phyloP scores from a whole-genome alignment of 2,329 filamentous ascomycete species.

The Dactylellina cionopaga region DNA sequence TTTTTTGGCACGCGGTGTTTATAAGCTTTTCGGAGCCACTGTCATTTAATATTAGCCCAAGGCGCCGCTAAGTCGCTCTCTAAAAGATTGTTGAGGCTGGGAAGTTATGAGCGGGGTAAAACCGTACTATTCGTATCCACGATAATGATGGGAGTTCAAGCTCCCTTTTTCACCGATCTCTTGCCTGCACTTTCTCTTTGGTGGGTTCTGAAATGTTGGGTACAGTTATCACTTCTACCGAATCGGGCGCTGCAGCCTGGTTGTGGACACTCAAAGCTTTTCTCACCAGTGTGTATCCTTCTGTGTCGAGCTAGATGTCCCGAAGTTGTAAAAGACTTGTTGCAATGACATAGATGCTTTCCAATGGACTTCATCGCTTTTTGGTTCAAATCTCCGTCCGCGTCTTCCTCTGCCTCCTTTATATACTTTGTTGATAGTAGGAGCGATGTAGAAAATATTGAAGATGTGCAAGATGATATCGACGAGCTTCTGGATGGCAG shows the following conservation, averaged over 20 bases:
- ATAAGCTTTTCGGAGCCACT: too few relatives aligned
- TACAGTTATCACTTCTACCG: constrained; percentile 58
- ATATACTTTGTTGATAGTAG: constrained; percentile 47
- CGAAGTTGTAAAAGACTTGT: constrained; percentile 83
- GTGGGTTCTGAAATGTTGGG: constrained; percentile 58
- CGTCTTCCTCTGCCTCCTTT: constrained; percentile 41
- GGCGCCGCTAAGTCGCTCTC: constrained; percentile 55
- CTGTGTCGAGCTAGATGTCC: constrained; percentile 86
- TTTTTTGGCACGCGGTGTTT: too few relatives aligned
- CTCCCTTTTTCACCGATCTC: constrained; percentile 55
- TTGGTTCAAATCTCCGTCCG: constrained; percentile 5
- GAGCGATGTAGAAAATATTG: constrained; percentile 51
- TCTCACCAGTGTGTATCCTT: constrained; percentile 84
- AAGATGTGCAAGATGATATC: constrained; percentile 48
- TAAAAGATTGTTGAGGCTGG: constrained; percentile 54
- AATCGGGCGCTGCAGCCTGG: constrained; percentile 56
- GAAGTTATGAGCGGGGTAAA: constrained; percentile 52
- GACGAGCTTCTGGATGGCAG: constrained; percentile 51
- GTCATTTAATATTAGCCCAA: too few relatives aligned
- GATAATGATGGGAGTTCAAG: constrained; percentile 48
- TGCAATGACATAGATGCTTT: constrained; percentile 72
- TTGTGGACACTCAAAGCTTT: constrained; percentile 61
- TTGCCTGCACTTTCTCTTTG: constrained; percentile 56
- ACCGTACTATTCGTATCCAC: constrained; percentile 47
- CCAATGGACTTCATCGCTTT: constrained; percentile 38